These are phyloP conservation scores for Sporothrix protearum DNA, from an alignment of 2,329 filamentous ascomycete genomes.

Conservation along the genomic window DNA sequence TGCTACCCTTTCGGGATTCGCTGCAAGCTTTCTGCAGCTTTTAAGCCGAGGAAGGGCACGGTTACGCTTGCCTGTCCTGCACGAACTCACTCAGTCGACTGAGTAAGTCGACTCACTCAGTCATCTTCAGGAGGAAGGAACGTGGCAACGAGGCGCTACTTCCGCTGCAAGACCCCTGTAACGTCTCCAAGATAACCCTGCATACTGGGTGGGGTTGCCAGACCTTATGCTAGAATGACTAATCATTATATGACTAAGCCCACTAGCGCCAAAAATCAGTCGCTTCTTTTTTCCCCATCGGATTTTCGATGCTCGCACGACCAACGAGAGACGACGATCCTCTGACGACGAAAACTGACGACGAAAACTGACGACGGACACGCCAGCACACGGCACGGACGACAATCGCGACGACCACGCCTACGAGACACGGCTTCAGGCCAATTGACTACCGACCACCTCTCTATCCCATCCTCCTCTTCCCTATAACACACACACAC, in stretches of 20 bases:
- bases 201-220: too few species aligned
- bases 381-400: neutral
- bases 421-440: neutral
- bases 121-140: neutral
- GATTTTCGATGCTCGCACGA: constrained; percentile 7
- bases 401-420: neutral
- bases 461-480: neutral
- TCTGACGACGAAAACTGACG: neutral
- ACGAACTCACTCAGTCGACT: neutral
- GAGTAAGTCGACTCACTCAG: too few species aligned
- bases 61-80: neutral
- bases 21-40: neutral
- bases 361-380: neutral
- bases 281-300: neutral
- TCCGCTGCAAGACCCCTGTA: too few species aligned
- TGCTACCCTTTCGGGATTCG: neutral
- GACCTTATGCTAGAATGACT: neutral
- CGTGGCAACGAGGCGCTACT: too few species aligned
- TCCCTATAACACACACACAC: neutral
- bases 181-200: too few species aligned
- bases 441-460: neutral
- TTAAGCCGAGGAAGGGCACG: neutral
- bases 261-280: neutral
- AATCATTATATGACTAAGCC: constrained; percentile 2
- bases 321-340: neutral